Evolutionary conservation across 1,139 yeast genomes (phyloP).

Genomic region (Hansenula sp.): DNA sequence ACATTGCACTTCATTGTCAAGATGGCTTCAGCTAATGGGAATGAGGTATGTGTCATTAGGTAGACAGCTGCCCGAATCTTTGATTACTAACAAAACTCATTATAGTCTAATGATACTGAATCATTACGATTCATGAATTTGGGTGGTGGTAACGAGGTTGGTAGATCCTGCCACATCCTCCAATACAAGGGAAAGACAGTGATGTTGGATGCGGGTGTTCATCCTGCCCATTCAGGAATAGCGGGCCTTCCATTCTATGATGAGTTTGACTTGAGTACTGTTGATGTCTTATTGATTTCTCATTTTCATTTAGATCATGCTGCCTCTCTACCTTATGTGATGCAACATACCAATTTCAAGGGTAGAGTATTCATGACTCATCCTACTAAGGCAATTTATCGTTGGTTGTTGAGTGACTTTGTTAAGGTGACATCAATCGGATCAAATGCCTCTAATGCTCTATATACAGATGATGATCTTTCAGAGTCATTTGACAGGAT

Average conservation of each 20-base stretch:
- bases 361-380: constrained; percentile 99
- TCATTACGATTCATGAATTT: constrained; percentile 76
- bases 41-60: not conserved
- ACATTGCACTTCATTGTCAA: too few relatives aligned
- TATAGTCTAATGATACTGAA: constrained; percentile 26
- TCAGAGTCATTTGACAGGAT: constrained; percentile 83
- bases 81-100: not conserved
- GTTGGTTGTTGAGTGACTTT: constrained; percentile 93
- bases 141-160: constrained; percentile 99
- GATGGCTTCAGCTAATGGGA: too few relatives aligned
- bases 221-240: constrained; percentile 90
- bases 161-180: constrained; percentile 90
- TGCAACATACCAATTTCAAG: constrained; percentile 92
- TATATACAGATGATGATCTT: constrained; percentile 90
- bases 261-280: constrained; percentile 84
- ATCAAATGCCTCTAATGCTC: constrained; percentile 33
- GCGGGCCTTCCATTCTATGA: constrained; percentile 93
- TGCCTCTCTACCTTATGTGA: constrained; percentile 94
- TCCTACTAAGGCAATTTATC: constrained; percentile 95
- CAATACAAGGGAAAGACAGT: constrained; percentile 94
- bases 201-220: constrained; percentile 97
- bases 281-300: constrained; percentile 81
- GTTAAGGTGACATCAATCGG: constrained; percentile 85
- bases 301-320: constrained; percentile 98
- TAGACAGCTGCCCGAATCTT: not conserved